Conservation (phyloP, 495 filamentous ascomycete genomes). For the Podospora tetraspora region DNA sequence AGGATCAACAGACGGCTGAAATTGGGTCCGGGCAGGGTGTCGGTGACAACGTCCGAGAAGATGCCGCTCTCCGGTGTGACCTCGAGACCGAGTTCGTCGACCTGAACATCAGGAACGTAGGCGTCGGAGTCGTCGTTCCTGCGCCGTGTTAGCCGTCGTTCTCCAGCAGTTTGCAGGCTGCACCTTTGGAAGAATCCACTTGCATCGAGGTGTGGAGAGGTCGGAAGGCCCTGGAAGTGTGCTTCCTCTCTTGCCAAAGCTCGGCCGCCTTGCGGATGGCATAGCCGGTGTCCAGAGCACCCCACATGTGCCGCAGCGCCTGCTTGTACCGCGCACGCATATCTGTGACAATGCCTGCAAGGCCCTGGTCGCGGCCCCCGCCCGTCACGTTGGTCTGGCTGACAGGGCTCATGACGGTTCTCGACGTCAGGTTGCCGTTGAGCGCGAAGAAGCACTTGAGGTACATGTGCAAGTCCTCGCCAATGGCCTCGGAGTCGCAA, state of each 20-base stretch:
- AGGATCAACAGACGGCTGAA: constrained; percentile 45
- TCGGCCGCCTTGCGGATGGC: constrained; percentile 46
- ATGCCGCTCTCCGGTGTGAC: constrained; percentile 39
- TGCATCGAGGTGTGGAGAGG: constrained; percentile 46
- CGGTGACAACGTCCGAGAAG: constrained; percentile 44
- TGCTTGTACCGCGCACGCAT: constrained; percentile 59
- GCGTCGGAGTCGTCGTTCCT: constrained; percentile 38
- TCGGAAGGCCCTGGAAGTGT: constrained; percentile 44
- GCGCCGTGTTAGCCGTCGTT: constrained; percentile 6
- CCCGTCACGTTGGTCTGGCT: constrained; percentile 64
- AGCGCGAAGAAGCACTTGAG: constrained; percentile 69
- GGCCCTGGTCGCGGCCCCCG: constrained; percentile 42
- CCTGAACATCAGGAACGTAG: constrained; percentile 42
- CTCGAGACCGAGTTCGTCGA: constrained; percentile 37
- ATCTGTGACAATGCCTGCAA: constrained; percentile 48
- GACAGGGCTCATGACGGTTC: constrained; percentile 54
- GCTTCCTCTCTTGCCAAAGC: constrained; percentile 47
- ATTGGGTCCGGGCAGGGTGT: constrained; percentile 40
- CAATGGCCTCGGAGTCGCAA: constrained; percentile 60
- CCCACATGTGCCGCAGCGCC: constrained; percentile 68
- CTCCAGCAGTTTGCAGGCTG: not conserved
- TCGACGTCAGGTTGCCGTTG: constrained; percentile 53
- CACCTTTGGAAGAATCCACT: constrained; percentile 12
- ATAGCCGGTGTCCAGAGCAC: constrained; percentile 60
- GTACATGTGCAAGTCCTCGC: constrained; percentile 71